A percentile compares a stretch with the other conserved stretches of the same genome.
These are phyloP conservation scores for Tolypocladium paradoxum DNA, from an alignment of 2,329 filamentous ascomycete genomes.

Conservation along the genomic window DNA sequence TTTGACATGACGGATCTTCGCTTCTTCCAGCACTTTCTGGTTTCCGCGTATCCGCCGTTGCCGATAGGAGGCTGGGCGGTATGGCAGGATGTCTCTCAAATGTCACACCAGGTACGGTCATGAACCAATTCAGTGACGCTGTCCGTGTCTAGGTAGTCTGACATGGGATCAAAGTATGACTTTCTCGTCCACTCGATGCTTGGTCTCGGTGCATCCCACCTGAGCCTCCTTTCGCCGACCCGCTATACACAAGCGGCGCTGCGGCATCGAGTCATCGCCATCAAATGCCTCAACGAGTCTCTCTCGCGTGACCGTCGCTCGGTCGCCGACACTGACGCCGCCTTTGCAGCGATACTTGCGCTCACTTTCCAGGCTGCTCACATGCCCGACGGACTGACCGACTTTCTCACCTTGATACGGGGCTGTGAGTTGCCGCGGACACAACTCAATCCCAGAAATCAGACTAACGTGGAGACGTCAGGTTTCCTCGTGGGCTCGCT, in stretches of 20 bases:
- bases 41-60: constrained; percentile 30
- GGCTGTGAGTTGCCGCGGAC: constrained; percentile 17
- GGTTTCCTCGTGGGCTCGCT: constrained; percentile 16
- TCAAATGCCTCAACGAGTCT: constrained; percentile 22
- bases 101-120: constrained; percentile 22
- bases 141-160: neutral
- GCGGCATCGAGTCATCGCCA: constrained; percentile 25
- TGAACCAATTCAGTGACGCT: neutral
- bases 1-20: constrained; percentile 35
- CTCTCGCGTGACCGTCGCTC: constrained; percentile 17
- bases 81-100: constrained; percentile 25
- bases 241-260: constrained; percentile 18
- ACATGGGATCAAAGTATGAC: constrained; percentile 18
- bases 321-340: constrained; percentile 22
- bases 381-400: constrained; percentile 27
- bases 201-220: constrained; percentile 27
- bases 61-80: constrained; percentile 24
- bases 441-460: neutral
- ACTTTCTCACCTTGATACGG: constrained; percentile 27
- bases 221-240: constrained; percentile 14
- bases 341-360: constrained; percentile 24
- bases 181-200: constrained; percentile 32
- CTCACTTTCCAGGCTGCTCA: constrained; percentile 27
- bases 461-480: constrained; percentile 2
- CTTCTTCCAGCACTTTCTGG: constrained; percentile 42